Evolutionary conservation across 768 basidiomycete genomes (phyloP), one percentile per base, ranked within the genome.

Genomic region (Ephemerocybe angulata): DNA sequence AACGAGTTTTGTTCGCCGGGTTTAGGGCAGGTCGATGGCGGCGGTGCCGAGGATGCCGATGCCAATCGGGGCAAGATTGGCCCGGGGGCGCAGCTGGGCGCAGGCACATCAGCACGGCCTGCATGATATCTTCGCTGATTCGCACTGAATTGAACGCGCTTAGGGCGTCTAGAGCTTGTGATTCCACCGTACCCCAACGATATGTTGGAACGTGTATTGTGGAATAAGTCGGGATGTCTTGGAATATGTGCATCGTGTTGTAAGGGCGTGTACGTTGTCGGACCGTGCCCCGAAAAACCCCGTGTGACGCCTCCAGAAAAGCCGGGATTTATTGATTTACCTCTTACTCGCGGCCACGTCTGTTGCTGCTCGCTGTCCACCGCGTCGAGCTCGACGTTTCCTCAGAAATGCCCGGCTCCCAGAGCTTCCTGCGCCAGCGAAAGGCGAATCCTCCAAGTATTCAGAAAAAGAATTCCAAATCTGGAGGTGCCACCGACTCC

Each of bases 401-500:
- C 30, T 12, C 8, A 19, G 25, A 50, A 12, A 56, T 56, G 55
- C 30, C 55, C 15, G 41, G 50, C 41, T 44, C 55, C 13, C 48
- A 56, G 29, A 56, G 41, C 37, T 40, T 50, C 52, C 61, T 75
- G 63, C 72, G 72, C 44, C 72, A 70, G 58, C 72, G 74, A 43
- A 69, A 58, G 49, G 54, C 48, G 2, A 50, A 56, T 10, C 19
- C 44, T 22, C 44, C 33, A 38, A 54, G 43, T 13, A n/a, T 42
- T 12, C 38, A 3, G 4, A 41, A 52, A 24, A 29, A 48, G 44
- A 37, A n/a, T 35, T 38, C 38, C 25, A 41, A 27, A 28, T 42
- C 27, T n/a, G n/a, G n/a, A n/a, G n/a, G 31, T 52, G 46, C 49
- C 17, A 52, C 41, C 19, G 59, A 54, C 41, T 48, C 58, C 8